Percentiles rank a stretch among this genome's conserved stretches.
Evolutionary conservation across 164 flowering plant species (phyloP).

Genomic region (Platanus orientalis): DNA sequence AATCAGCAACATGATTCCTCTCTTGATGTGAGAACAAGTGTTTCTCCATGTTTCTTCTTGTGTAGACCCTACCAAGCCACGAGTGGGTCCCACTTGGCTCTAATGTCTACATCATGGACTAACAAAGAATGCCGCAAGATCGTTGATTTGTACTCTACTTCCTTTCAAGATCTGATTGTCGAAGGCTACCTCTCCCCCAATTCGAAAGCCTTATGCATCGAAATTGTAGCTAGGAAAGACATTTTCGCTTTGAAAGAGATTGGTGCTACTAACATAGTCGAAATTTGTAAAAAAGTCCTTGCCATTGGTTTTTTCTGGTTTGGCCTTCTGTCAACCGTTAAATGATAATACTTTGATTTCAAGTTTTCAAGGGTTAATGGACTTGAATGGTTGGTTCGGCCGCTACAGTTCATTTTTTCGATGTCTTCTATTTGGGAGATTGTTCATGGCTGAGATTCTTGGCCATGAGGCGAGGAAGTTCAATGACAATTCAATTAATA

Average conservation of each 20-base stretch:
- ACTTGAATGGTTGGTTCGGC: constrained; percentile 34
- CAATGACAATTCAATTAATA: constrained; percentile 17
- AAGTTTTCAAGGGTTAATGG: constrained; percentile 59
- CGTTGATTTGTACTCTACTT: constrained; percentile 57
- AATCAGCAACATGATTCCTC: too few species aligned
- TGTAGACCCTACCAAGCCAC: too few species aligned
- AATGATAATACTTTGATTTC: constrained; percentile 62
- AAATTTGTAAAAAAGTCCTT: constrained; percentile 46
- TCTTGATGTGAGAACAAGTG: too few species aligned
- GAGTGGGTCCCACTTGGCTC: too few species aligned
- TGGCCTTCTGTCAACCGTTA: constrained; percentile 40
- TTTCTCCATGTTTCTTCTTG: too few species aligned
- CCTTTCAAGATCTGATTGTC: constrained; percentile 75
- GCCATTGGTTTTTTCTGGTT: constrained; percentile 57
- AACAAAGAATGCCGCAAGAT: constrained; percentile 58
- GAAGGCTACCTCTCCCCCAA: constrained; percentile 53
- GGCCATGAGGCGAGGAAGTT: constrained; percentile 9
- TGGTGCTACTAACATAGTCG: constrained; percentile 66
- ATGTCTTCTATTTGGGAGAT: constrained; percentile 49
- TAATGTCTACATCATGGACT: too few species aligned
- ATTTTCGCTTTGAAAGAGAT: constrained; percentile 69
- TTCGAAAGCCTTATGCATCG: constrained; percentile 64
- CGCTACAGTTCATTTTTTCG: constrained; percentile 39
- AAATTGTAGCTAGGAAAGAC: constrained; percentile 48
- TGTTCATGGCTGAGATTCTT: constrained; percentile 26